phyloP scores from a whole-genome alignment of 768 basidiomycete species.

The Lentinula aciculospora region DNA sequence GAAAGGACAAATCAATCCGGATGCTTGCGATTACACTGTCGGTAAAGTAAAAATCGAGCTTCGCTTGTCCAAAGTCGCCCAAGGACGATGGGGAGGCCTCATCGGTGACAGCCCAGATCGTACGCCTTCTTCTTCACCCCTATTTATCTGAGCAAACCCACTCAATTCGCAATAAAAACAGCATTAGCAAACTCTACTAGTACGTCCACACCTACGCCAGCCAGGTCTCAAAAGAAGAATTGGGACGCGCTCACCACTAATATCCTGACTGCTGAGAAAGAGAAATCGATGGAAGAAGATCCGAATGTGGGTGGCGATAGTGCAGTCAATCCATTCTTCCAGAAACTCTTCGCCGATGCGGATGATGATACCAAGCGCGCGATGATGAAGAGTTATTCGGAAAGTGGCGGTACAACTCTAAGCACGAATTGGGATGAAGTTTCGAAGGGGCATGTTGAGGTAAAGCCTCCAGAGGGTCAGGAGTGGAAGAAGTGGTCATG shows the following conservation, averaged over 20 bases:
- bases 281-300: slow-evolving; percentile 65
- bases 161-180: slow-evolving; percentile 13
- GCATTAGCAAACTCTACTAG: slow-evolving; percentile 26
- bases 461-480: slow-evolving; percentile 79
- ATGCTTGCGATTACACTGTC: slow-evolving; percentile 57
- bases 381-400: slow-evolving; percentile 97
- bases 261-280: slow-evolving; percentile 65
- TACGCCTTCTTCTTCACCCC: slow-evolving; percentile 28
- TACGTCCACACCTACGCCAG: slow-evolving; percentile 20
- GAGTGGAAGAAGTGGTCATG: slow-evolving; percentile 74
- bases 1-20: slow-evolving; percentile 72
- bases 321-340: slow-evolving; percentile 85
- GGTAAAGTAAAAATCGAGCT: slow-evolving; percentile 89
- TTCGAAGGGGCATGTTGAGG: slow-evolving; percentile 57
- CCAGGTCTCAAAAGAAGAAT: slow-evolving; percentile 60
- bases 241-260: slow-evolving; percentile 82
- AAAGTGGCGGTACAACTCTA: slow-evolving; percentile 92
- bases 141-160: background rate
- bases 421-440: slow-evolving; percentile 97
- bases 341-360: slow-evolving; percentile 84
- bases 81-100: slow-evolving; percentile 70
- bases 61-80: slow-evolving; percentile 59
- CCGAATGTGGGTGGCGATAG: slow-evolving; percentile 89
- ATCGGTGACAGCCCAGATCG: slow-evolving; percentile 74
- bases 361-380: slow-evolving; percentile 89